A percentile compares a stretch with the other conserved stretches of the same genome.
phyloP scores from a whole-genome alignment of 2,329 filamentous ascomycete species.

The Amylocarpus encephaloides region DNA sequence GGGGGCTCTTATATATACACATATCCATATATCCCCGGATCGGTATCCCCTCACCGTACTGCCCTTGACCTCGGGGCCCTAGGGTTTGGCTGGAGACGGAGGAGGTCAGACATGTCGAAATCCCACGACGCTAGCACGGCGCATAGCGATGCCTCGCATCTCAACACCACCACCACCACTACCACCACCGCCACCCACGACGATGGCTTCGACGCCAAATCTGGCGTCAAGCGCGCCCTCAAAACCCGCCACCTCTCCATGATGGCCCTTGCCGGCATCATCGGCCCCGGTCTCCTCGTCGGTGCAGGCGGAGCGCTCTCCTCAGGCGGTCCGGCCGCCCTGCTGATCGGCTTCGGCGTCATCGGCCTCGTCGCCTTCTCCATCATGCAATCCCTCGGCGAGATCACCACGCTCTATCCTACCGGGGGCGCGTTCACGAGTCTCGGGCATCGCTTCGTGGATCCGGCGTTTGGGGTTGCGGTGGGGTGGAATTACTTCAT shows the following conservation, averaged over 20 bases:
- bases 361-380: constrained; percentile 62
- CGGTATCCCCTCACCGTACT: no score
- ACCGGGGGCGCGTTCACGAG: constrained; percentile 66
- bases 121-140: not conserved
- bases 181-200: not conserved
- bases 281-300: constrained; percentile 65
- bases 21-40: no score
- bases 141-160: not conserved
- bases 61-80: no score
- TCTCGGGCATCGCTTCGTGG: constrained; percentile 63
- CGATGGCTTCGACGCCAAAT: constrained; percentile 43
- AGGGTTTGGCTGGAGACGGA: no score
- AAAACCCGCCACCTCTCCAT: constrained; percentile 63
- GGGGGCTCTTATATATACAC: no score
- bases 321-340: constrained; percentile 62
- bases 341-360: constrained; percentile 67
- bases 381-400: constrained; percentile 59
- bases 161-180: not conserved
- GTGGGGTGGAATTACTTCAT: constrained; percentile 43
- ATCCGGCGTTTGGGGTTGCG: constrained; percentile 61
- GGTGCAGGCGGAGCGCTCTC: constrained; percentile 64
- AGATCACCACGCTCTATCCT: constrained; percentile 67
- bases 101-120: not conserved
- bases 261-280: constrained; percentile 39
- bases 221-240: constrained; percentile 61